These are phyloP conservation scores for Blastomyces silverae DNA, from an alignment of 2,329 filamentous ascomycete genomes.

Conservation along the genomic window DNA sequence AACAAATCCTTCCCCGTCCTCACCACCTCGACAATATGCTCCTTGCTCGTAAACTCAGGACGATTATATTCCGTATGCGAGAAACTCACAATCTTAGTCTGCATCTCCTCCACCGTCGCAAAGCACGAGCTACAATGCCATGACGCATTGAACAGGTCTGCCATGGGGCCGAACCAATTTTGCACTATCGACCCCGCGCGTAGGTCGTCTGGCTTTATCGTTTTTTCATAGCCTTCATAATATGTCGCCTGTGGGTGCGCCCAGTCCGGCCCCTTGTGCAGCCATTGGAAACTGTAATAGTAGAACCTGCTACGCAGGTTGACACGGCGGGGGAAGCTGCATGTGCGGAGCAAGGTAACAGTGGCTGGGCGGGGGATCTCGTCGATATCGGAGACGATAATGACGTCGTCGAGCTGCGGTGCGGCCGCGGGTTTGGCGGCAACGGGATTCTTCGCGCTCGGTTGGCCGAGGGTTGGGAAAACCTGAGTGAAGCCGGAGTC, in stretches of 20 bases:
- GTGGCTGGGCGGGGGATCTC: slow-evolving; percentile 52
- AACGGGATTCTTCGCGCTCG: not conserved
- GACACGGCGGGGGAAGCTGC: slow-evolving; percentile 48
- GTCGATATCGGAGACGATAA: slow-evolving; percentile 45
- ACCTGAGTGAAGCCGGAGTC: slow-evolving; percentile 55
- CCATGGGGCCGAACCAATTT: slow-evolving; percentile 18
- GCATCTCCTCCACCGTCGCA: slow-evolving; percentile 49
- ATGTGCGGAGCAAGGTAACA: slow-evolving; percentile 46
- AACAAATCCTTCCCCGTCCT: slow-evolving; percentile 51
- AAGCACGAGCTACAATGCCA: slow-evolving; percentile 62
- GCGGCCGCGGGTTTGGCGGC: not conserved
- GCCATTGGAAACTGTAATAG: slow-evolving; percentile 54
- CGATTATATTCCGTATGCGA: slow-evolving; percentile 51
- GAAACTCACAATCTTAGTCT: slow-evolving; percentile 52
- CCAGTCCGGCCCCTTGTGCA: slow-evolving; percentile 29
- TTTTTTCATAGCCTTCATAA: slow-evolving; percentile 43
- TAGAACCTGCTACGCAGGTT: slow-evolving; percentile 50
- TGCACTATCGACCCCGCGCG: slow-evolving; percentile 20
- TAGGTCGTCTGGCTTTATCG: slow-evolving; percentile 50
- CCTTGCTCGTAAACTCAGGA: slow-evolving; percentile 43
- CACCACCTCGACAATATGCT: slow-evolving; percentile 48
- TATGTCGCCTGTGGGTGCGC: slow-evolving; percentile 49
- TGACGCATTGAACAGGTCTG: slow-evolving; percentile 45
- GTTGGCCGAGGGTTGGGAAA: slow-evolving; percentile 41
- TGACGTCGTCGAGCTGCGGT: slow-evolving; percentile 11